Conservation (phyloP, 2,329 filamentous ascomycete genomes). For the Venturia oleaginea region DNA sequence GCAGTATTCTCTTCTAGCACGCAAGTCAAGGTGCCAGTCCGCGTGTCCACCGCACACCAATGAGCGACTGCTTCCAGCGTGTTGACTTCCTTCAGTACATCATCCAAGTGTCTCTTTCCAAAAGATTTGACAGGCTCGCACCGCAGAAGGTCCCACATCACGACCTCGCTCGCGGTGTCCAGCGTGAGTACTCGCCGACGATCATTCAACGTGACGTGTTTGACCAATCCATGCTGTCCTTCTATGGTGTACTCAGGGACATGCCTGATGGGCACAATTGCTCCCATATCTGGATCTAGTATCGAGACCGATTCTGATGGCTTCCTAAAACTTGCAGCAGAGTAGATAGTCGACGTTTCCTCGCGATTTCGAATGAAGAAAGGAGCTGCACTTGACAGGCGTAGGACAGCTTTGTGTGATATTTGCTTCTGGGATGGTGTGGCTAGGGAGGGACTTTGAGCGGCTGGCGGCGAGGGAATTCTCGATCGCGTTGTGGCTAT, state of each 20-base stretch:
- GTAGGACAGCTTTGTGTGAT: conserved; percentile 65
- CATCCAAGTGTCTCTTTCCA: conserved; percentile 87
- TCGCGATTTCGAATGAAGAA: conserved; percentile 49
- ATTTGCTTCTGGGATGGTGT: conserved; percentile 42
- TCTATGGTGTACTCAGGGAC: conserved; percentile 58
- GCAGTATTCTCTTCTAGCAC: conserved; percentile 90
- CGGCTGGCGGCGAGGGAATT: conserved; percentile 29
- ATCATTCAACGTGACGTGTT: conserved; percentile 86
- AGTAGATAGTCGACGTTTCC: conserved; percentile 47
- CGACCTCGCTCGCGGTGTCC: conserved; percentile 88
- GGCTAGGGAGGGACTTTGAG: conserved; percentile 21
- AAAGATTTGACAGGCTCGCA: conserved; percentile 86
- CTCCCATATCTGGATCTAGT: conserved; percentile 41
- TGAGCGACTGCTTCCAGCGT: conserved; percentile 83
- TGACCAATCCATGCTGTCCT: conserved; percentile 89
- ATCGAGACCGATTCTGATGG: conserved; percentile 47
- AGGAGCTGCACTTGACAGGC: conserved; percentile 73
- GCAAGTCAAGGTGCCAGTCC: conserved; percentile 84
- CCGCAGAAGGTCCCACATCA: conserved; percentile 81
- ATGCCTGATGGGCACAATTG: conserved; percentile 29
- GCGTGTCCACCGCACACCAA: conserved; percentile 92
- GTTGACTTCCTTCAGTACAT: conserved; percentile 79
- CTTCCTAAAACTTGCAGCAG: conserved; percentile 42
- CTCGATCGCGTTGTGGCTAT: conserved; percentile 35
- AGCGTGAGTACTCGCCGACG: conserved; percentile 79